Base-by-base conservation (phyloP, 1,284 basidiomycete species). In the Trichosporon sp. region DNA sequence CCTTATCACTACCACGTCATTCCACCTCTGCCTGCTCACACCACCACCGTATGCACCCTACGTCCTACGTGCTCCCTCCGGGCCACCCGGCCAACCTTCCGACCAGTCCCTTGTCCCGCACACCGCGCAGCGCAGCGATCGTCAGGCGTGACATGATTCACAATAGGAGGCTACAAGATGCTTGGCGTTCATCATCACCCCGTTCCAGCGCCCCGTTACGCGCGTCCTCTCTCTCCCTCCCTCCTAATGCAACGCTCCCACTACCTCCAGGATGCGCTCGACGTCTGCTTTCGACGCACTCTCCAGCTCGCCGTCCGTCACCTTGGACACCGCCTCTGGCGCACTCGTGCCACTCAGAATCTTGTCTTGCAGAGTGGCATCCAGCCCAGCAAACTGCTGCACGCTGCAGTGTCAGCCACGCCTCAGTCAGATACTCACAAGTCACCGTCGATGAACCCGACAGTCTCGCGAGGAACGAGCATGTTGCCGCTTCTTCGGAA, bases 391-490 rank as follows among this genome's bases (percentile, higher is more conserved):
- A 82, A 90, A 89, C 32, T 85, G 83, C 79, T 94, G 91, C 31
- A 95, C 81, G 75, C 80, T 82, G 68, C 56, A 60, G 11, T 32
- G 62, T 34, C 35, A 51, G 65, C 42, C 27, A 9, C 21, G 21
- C 47, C 25, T 34, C 47, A 12, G 23, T 58, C 21, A 23, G 1
- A 6, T n/a, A 77, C 79, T 76, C 64, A 79, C 78, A 94, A 92
- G 77, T 94, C 91, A 2, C 94, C 95, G 75, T 98, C 94, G 31
- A 97, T 85, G 85, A 97, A 95, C 2, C 94, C 94, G 0, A 78
- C 78, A 1, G 82, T 78, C 2, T 78, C 87, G 82, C 63, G 81
- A 73, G 70, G 91, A 87, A 65, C 86, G 83, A 78, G 89, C 87
- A 76, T 87, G 86, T 66, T 86, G 82, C 71, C 89, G 86, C 74